Conservation (phyloP, 2,329 filamentous ascomycete genomes). For the Ophiocordyceps polyrhachis-furcata region DNA sequence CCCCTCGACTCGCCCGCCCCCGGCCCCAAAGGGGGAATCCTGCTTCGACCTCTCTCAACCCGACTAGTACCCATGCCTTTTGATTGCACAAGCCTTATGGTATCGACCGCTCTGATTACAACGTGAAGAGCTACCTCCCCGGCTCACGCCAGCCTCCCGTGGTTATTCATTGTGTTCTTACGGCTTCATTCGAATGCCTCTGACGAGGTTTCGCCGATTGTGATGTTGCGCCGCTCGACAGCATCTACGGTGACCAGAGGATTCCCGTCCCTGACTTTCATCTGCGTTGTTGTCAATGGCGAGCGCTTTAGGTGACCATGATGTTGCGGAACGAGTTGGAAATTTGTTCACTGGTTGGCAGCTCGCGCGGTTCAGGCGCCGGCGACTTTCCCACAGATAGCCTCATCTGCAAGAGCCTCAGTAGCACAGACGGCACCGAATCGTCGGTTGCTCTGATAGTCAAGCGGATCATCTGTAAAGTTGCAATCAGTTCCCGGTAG, state of each 20-base stretch:
- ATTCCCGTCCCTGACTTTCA: neutral
- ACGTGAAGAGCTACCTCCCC: neutral
- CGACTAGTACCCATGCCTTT: neutral
- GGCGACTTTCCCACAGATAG: constrained; percentile 37
- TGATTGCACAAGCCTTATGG: neutral
- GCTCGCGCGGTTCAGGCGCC: constrained; percentile 18
- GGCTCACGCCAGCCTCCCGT: neutral
- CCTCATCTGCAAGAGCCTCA: constrained; percentile 76
- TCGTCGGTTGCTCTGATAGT: constrained; percentile 92
- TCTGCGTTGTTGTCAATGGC: neutral
- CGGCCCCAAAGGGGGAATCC: neutral
- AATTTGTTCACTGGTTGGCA: constrained; percentile 29
- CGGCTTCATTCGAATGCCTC: neutral
- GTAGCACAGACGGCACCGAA: constrained; percentile 56
- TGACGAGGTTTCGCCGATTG: neutral
- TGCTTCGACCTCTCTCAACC: neutral
- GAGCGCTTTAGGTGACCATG: constrained; percentile 24
- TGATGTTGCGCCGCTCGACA: neutral
- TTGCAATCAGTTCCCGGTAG: neutral
- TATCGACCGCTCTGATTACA: neutral
- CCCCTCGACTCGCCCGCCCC: neutral
- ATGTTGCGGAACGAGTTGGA: constrained; percentile 36
- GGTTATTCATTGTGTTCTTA: too few relatives aligned
- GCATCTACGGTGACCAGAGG: neutral
- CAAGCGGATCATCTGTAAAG: constrained; percentile 69